Conservation (phyloP, 2,329 filamentous ascomycete genomes). For the Colletotrichum sp. region DNA sequence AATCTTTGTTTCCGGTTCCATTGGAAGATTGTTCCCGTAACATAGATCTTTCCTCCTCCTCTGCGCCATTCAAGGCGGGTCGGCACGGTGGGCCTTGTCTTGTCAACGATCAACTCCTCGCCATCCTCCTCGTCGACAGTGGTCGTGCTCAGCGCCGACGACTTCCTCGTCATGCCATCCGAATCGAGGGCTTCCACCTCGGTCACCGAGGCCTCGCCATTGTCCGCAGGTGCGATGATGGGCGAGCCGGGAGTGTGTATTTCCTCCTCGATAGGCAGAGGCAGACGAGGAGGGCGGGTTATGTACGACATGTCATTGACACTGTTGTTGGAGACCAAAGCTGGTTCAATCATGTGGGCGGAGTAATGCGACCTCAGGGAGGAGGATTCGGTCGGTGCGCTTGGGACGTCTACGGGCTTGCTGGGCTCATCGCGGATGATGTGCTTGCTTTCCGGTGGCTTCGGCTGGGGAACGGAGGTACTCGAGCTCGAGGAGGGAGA, state of each 20-base stretch:
- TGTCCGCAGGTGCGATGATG: constrained; percentile 77
- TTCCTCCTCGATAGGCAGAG: constrained; percentile 93
- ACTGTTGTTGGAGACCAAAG: constrained; percentile 58
- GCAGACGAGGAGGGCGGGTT: constrained; percentile 82
- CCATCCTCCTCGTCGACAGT: constrained; percentile 78
- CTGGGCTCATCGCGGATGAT: constrained; percentile 41
- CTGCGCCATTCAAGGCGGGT: constrained; percentile 86
- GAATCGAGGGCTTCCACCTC: constrained; percentile 58
- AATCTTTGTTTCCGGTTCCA: constrained; percentile 96
- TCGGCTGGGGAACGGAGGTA: constrained; percentile 20
- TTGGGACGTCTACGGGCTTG: constrained; percentile 65
- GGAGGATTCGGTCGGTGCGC: constrained; percentile 37
- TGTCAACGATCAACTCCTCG: constrained; percentile 78
- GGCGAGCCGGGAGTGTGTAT: constrained; percentile 89
- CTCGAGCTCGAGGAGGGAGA: constrained; percentile 36
- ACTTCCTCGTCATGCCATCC: constrained; percentile 55
- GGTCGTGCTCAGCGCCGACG: constrained; percentile 65
- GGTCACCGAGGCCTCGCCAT: constrained; percentile 60
- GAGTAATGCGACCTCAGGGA: constrained; percentile 42
- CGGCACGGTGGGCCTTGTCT: constrained; percentile 79
- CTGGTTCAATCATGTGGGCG: constrained; percentile 43
- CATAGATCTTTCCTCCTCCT: constrained; percentile 88
- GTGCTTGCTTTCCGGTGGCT: constrained; percentile 29
- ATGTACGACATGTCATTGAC: constrained; percentile 68
- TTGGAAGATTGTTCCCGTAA: constrained; percentile 95